A percentile compares a stretch with the other conserved stretches of the same genome.
Conservation (phyloP, 768 basidiomycete species). For the Agrocybe chaxingu region DNA sequence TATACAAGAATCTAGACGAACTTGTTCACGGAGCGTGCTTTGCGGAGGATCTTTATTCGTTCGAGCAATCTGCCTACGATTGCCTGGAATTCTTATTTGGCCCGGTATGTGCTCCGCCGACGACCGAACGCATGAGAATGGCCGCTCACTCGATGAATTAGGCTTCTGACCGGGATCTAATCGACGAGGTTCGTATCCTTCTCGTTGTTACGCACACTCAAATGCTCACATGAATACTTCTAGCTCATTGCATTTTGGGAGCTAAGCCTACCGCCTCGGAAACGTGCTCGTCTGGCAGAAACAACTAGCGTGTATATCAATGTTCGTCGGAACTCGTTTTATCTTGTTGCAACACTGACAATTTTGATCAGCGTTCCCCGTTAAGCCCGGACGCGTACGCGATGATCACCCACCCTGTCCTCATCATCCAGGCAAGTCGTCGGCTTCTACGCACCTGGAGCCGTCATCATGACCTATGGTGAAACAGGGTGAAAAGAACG, state of each 20-base stretch:
- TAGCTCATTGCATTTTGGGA: constrained; percentile 72
- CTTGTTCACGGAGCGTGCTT: constrained; percentile 60
- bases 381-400: constrained; percentile 45
- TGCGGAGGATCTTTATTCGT: constrained; percentile 62
- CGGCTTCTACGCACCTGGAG: neutral
- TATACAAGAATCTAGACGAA: constrained; percentile 62
- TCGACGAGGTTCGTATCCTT: constrained; percentile 53
- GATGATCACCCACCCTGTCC: constrained; percentile 57
- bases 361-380: constrained; percentile 46
- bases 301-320: constrained; percentile 56
- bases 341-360: neutral
- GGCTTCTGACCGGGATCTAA: constrained; percentile 53
- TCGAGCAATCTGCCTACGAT: constrained; percentile 65
- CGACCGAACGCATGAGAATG: neutral
- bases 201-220: neutral
- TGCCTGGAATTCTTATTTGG: constrained; percentile 53
- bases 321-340: constrained; percentile 33
- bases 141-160: constrained; percentile 17
- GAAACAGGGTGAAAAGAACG: constrained; percentile 57
- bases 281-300: constrained; percentile 49
- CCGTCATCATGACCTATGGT: neutral
- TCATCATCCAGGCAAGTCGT: constrained; percentile 61
- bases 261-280: constrained; percentile 47
- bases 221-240: neutral
- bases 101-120: constrained; percentile 21